These are phyloP conservation scores for Citrus unshiu DNA, from an alignment of 345 rosid genomes.

Conservation along the genomic window DNA sequence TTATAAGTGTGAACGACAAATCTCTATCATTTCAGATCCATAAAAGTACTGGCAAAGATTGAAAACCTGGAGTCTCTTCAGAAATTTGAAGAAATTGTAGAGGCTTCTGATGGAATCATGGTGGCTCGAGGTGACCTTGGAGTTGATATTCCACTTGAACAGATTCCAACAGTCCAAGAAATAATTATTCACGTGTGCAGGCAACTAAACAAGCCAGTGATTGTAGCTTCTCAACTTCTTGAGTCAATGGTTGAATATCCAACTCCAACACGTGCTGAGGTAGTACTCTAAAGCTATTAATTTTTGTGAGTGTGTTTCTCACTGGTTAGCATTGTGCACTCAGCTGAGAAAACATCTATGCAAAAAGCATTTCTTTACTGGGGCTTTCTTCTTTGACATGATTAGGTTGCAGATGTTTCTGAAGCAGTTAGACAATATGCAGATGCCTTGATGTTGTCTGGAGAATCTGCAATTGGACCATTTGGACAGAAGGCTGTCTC, in stretches of 20 bases:
- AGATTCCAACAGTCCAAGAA: slow-evolving; percentile 67
- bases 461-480: slow-evolving; percentile 68
- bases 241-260: slow-evolving; percentile 83
- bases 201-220: slow-evolving; percentile 68
- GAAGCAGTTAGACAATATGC: slow-evolving; percentile 73
- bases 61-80: slow-evolving; percentile 67
- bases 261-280: slow-evolving; percentile 81
- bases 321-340: neutral
- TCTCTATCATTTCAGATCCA: slow-evolving; percentile 33
- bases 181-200: slow-evolving; percentile 45
- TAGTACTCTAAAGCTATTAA: slow-evolving; percentile 4
- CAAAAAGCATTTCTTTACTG: neutral
- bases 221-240: slow-evolving; percentile 74
- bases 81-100: slow-evolving; percentile 53
- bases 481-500: slow-evolving; percentile 63
- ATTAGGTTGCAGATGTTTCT: slow-evolving; percentile 71
- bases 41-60: slow-evolving; percentile 63
- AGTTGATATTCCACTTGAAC: slow-evolving; percentile 70
- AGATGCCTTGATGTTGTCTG: slow-evolving; percentile 74
- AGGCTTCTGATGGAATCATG: slow-evolving; percentile 74
- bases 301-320: neutral
- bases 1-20: neutral
- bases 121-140: slow-evolving; percentile 82
- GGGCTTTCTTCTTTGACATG: slow-evolving; percentile 4
- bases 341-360: neutral